Percentiles rank a stretch among this genome's conserved stretches.
Conservation (phyloP, 352 stramenopile genomes). For the Pythium myriotylum region DNA sequence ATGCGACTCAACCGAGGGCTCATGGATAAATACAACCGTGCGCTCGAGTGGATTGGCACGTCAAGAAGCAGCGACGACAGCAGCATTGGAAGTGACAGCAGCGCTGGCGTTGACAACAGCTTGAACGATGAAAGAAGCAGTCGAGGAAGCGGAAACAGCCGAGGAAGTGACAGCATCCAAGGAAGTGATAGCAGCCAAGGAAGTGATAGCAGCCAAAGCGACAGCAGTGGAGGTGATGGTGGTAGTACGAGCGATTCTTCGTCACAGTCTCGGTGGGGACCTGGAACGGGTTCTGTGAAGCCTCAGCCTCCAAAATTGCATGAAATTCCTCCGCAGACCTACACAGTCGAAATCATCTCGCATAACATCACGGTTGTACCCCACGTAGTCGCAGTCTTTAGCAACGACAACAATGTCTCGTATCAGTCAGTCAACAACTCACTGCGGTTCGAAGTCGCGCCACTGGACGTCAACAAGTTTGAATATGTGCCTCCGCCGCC, state of each 20-base stretch:
- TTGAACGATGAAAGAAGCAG: too few relatives aligned
- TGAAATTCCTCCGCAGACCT: neutral
- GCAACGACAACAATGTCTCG: constrained; percentile 1
- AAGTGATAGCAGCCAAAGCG: too few relatives aligned
- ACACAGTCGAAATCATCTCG: constrained; percentile 16
- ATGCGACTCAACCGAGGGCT: constrained; percentile 34
- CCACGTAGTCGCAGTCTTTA: constrained; percentile 5
- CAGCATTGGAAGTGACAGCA: neutral
- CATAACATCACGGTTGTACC: constrained; percentile 18
- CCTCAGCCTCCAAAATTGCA: neutral
- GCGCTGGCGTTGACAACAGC: neutral
- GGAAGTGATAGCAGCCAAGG: too few relatives aligned
- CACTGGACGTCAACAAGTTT: constrained; percentile 43
- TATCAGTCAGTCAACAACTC: neutral
- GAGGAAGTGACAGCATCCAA: too few relatives aligned
- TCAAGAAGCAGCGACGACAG: neutral
- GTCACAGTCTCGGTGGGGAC: neutral
- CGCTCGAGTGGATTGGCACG: neutral
- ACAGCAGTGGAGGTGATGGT: neutral
- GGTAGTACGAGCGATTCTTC: neutral
- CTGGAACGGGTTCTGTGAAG: neutral
- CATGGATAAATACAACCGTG: constrained; percentile 15
- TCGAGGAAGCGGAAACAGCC: too few relatives aligned
- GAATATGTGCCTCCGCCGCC: constrained; percentile 41
- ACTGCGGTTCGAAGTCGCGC: constrained; percentile 20